Evolutionary conservation across 805 yeast species (phyloP).

Genomic region (Ogataea kodamae): DNA sequence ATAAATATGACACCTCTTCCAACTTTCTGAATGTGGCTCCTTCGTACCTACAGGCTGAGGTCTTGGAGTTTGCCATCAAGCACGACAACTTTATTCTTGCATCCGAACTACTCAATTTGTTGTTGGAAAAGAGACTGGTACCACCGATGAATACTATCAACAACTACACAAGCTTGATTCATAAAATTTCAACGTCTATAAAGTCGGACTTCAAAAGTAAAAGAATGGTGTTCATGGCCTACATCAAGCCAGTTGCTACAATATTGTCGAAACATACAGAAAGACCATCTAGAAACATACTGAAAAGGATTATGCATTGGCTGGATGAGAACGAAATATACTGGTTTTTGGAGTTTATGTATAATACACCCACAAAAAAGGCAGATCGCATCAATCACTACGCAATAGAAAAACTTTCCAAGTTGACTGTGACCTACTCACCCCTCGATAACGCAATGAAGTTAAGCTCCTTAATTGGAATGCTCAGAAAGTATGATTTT

Average conservation of each 20-base stretch:
- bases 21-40: constrained; percentile 8
- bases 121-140: constrained; percentile 6
- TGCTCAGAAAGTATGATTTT: constrained; percentile 9
- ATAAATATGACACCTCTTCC: constrained; percentile 1
- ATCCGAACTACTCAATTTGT: constrained; percentile 12
- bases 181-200: constrained; percentile 13
- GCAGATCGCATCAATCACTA: constrained; percentile 5
- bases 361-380: constrained; percentile 2
- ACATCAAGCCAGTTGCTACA: constrained; percentile 16
- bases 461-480: constrained; percentile 23
- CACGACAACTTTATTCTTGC: constrained; percentile 20
- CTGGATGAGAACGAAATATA: constrained; percentile 16
- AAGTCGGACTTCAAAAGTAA: constrained; percentile 17
- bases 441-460: constrained; percentile 14
- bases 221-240: constrained; percentile 25
- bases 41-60: constrained; percentile 8
- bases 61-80: constrained; percentile 16
- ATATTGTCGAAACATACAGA: constrained; percentile 11
- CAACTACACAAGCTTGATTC: constrained; percentile 17
- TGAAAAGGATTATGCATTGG: constrained; percentile 17
- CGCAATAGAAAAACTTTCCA: constrained; percentile 8
- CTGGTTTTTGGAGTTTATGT: constrained; percentile 24
- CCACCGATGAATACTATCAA: constrained; percentile 17
- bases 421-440: constrained; percentile 3
- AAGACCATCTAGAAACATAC: constrained; percentile 8